These are phyloP conservation scores for Silene noctiflora DNA, from an alignment of 179 eudicot species.

Conservation along the genomic window DNA sequence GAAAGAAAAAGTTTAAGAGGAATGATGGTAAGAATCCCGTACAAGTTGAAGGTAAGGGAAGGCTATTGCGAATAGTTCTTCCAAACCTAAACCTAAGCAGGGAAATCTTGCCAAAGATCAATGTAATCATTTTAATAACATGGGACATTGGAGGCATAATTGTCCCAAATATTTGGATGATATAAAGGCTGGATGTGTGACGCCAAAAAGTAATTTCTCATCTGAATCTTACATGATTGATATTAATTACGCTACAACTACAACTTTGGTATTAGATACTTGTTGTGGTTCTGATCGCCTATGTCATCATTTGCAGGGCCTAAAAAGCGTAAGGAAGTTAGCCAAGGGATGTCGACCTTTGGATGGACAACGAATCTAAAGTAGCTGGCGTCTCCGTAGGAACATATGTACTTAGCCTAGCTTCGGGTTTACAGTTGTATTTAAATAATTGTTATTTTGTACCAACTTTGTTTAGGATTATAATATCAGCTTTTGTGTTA, in stretches of 20 bases:
- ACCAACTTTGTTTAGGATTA: no score
- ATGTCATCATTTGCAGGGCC: neutral
- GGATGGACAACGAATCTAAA: no score
- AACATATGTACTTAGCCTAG: no score
- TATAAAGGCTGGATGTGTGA: neutral
- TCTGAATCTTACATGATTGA: neutral
- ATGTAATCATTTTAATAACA: neutral
- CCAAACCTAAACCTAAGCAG: neutral
- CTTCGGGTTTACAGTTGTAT: no score
- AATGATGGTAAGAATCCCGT: neutral
- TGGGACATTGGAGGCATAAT: neutral
- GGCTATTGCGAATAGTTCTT: neutral
- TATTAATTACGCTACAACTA: neutral
- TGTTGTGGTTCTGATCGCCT: neutral
- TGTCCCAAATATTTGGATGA: neutral
- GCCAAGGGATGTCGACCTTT: neutral
- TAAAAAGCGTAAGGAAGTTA: neutral
- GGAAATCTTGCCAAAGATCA: neutral
- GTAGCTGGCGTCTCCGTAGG: neutral
- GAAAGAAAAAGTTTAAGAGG: neutral
- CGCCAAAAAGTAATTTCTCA: neutral
- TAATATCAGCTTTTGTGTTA: no score
- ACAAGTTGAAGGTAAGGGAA: neutral
- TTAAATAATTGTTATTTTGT: no score
- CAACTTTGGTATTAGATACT: neutral